Evolutionary conservation across 192 early-diverging fungal species (phyloP), one percentile per base, ranked within the genome.

Genomic region (Thamnidium elegans): DNA sequence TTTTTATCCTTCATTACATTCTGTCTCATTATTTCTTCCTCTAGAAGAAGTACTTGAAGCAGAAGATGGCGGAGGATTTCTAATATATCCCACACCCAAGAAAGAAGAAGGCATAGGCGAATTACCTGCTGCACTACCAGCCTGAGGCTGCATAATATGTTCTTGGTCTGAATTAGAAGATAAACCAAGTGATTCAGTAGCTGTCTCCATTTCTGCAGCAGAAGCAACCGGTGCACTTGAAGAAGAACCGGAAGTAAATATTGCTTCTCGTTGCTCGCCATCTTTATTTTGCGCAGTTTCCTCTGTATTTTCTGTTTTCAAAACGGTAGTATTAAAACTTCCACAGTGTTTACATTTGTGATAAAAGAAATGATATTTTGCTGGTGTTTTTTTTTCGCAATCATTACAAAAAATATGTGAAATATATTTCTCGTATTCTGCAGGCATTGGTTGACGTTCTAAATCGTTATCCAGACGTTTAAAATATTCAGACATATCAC

Each of bases 321-420:
- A 67, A 1, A 93, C 87, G 55, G 89, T 89, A 1, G 94, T 99
- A 69, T 96, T 99, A 73, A 92, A 99, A n/a, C 92, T 89, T 26
- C 70, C 60, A 72, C 96, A 99, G 26, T 78, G 70, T 4, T 74
- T 70, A 77, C 96, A 99, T 68, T 94, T 96, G 80, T 99, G 96
- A 69, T 99, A 97, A 6, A 99, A 58, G 75, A 97, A 99, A 65
- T 99, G 94, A 78, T 89, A 97, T 67, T 89, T 91, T 11, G 92
- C 89, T 15, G 79, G 72, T 1, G 89, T 92, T 48, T 89, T 87
- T 60, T 89, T 82, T 64, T 92, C 93, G 73, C 96, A 99, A 69
- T 99, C 96, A 71, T 96, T 96, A 84, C 96, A 99, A 61, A 94
- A 91, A 3, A 97, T 84, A 39, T 80, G 75, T 15, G 87, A 88